Evolutionary conservation across 2,329 filamentous ascomycete species (phyloP).

Genomic region (Exophiala alcalophila): DNA sequence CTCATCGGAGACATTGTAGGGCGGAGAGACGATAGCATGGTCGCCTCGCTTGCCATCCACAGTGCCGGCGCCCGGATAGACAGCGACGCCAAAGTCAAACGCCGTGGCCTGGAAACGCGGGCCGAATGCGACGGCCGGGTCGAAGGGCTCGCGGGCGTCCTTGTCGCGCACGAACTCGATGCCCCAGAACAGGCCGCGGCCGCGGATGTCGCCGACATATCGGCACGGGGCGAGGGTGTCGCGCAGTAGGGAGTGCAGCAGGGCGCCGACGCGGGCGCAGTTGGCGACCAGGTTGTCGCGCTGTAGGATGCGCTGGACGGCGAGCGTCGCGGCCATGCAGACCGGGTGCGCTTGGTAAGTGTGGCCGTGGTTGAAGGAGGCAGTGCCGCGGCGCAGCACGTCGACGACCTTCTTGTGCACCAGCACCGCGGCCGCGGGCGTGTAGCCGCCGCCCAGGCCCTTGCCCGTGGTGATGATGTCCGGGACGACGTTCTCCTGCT

Average conservation of each 20-base stretch:
- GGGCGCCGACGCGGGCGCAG: slow-evolving; percentile 33
- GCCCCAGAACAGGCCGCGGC: slow-evolving; percentile 58
- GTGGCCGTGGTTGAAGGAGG: slow-evolving; percentile 57
- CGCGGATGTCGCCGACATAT: slow-evolving; percentile 58
- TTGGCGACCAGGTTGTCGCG: slow-evolving; percentile 50
- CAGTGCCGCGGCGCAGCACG: slow-evolving; percentile 47
- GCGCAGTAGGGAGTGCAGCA: slow-evolving; percentile 44
- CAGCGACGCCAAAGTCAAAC: slow-evolving; percentile 42
- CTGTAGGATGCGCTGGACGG: slow-evolving; percentile 52
- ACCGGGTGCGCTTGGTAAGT: slow-evolving; percentile 58
- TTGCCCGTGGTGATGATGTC: slow-evolving; percentile 62
- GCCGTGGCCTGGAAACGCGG: slow-evolving; percentile 42
- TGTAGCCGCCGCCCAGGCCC: slow-evolving; percentile 57
- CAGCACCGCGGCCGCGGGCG: slow-evolving; percentile 55
- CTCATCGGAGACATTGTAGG: slow-evolving; percentile 50
- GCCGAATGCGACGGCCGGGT: slow-evolving; percentile 42
- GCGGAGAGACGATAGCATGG: slow-evolving; percentile 53
- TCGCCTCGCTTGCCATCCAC: slow-evolving; percentile 53
- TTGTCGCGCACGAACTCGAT: slow-evolving; percentile 60
- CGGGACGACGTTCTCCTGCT: slow-evolving; percentile 44
- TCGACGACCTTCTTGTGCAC: slow-evolving; percentile 50
- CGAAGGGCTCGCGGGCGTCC: slow-evolving; percentile 53
- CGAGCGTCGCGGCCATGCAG: slow-evolving; percentile 52
- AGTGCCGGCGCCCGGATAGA: slow-evolving; percentile 53
- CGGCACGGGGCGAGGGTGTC: slow-evolving; percentile 45